Evolutionary conservation across 164 flowering plant species (phyloP).

Genomic region (Magnolia officinalis): DNA sequence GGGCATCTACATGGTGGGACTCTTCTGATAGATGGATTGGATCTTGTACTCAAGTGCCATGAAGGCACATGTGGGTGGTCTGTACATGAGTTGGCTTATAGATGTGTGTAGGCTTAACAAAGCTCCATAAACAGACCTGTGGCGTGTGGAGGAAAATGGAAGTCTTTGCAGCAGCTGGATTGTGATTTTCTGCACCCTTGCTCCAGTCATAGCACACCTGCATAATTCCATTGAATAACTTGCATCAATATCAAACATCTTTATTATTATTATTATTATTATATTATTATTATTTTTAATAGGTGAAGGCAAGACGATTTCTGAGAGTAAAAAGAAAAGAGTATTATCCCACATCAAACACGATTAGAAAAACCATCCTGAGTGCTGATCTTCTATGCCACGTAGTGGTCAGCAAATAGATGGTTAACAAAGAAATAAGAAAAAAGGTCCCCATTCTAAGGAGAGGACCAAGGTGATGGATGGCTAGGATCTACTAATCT

Average conservation of each 20-base stretch:
- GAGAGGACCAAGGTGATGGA: too few species aligned
- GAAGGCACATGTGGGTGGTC: background rate
- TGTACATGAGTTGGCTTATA: background rate
- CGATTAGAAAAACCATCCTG: too few species aligned
- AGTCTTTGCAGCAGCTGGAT: conserved; percentile 66
- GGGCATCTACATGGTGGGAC: too few species aligned
- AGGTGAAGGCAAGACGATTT: background rate
- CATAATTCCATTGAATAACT: background rate
- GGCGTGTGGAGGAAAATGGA: conserved; percentile 62
- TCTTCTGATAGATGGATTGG: background rate
- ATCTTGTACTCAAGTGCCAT: background rate
- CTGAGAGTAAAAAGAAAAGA: background rate
- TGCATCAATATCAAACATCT: background rate
- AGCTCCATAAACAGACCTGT: conserved; percentile 22
- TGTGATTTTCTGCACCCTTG: conserved; percentile 84
- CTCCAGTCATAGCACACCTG: conserved; percentile 74
- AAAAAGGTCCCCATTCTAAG: too few species aligned
- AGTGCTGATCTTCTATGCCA: too few species aligned
- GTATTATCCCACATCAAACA: too few species aligned
- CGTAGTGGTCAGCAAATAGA: too few species aligned
- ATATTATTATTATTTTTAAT: background rate
- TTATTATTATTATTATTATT: background rate
- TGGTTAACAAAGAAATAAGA: too few species aligned
- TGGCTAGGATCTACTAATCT: background rate
- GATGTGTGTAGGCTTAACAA: background rate